These are phyloP conservation scores for Penicillium macrosclerotiorum DNA, from an alignment of 495 filamentous ascomycete species.

Conservation along the genomic window DNA sequence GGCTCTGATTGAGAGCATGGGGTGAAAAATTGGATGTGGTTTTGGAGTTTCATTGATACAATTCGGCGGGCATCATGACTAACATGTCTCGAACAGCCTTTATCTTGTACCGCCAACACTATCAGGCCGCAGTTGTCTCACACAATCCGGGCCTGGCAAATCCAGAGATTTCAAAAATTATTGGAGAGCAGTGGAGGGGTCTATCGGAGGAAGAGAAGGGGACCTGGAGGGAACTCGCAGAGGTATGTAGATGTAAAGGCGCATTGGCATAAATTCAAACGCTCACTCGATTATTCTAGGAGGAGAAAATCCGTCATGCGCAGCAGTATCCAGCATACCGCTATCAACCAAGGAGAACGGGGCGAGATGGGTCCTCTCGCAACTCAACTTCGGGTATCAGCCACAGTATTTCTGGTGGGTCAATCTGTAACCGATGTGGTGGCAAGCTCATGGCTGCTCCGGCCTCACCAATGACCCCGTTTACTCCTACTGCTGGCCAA, in stretches of 20 bases:
- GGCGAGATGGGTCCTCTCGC: constrained; percentile 46
- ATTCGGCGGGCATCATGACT: too few species aligned
- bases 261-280: not conserved
- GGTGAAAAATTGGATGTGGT: not conserved
- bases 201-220: constrained; percentile 73
- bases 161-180: constrained; percentile 97
- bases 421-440: constrained; percentile 43
- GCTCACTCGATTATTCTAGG: constrained; percentile 39
- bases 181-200: constrained; percentile 86
- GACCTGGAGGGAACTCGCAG: constrained; percentile 86
- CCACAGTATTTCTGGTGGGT: constrained; percentile 38
- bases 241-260: constrained; percentile 47
- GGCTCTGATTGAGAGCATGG: not conserved
- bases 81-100: constrained; percentile 63
- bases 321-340: constrained; percentile 90
- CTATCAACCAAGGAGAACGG: constrained; percentile 84
- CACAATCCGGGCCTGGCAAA: constrained; percentile 88
- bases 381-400: constrained; percentile 32
- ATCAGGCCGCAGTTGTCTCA: constrained; percentile 76
- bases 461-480: constrained; percentile 39
- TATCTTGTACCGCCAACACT: constrained; percentile 94
- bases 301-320: constrained; percentile 89
- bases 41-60: too few species aligned
- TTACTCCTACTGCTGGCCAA: constrained; percentile 22
- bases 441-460: constrained; percentile 48